Base-by-base conservation (phyloP, 176 grass and related monocot species). In the Triticum turgidum region DNA sequence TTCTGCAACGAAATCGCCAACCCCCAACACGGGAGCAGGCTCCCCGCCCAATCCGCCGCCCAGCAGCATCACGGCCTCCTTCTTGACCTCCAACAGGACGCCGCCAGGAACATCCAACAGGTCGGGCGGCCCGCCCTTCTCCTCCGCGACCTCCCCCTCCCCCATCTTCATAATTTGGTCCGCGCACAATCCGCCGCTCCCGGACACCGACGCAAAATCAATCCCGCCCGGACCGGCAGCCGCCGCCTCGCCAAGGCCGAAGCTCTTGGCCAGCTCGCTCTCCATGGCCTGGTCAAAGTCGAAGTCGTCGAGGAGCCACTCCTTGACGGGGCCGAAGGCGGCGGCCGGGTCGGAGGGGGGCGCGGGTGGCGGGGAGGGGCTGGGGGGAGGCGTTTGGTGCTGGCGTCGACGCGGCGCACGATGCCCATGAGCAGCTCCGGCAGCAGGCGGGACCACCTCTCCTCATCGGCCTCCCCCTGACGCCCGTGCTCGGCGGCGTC, bases 401-500 rank as follows among this genome's bases (percentile, higher is more conserved):
- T 62, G 42, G 84, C 87, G 62, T 98, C 93, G 4, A 98, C 88
- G 45, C 93, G 83, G 59, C 82, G 83, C 69, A 96, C 63, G 45
- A 96, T 93, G 79, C 96, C 97, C 27, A 37, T 76, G 62, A 98
- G 65, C 72, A 96, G 84, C 92, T 98, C 94, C 20, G 90, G 97
- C 10, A 96, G 87, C 79, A 37, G 35, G 35, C 35, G 35, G 35
- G 1, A 37, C 35, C 35, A 37, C 35, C 35, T 37, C 35, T 37
- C 92, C 90, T 91, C 93, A 17, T 94, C 93, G 33, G 21, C 69
- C 72, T 85, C 90, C 38, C 73, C 30, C 25, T 25, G 9, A 82
- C 72, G 32, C 39, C 39, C 8, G 79, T 68, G 27, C 1, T 11
- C 70, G 24, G 11, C 1, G 44, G 9, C 32, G 2, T 10, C 76